Evolutionary conservation across 768 basidiomycete genomes (phyloP), one percentile per base, ranked within the genome.

Genomic region (Phlebiopsis flavidoalba): DNA sequence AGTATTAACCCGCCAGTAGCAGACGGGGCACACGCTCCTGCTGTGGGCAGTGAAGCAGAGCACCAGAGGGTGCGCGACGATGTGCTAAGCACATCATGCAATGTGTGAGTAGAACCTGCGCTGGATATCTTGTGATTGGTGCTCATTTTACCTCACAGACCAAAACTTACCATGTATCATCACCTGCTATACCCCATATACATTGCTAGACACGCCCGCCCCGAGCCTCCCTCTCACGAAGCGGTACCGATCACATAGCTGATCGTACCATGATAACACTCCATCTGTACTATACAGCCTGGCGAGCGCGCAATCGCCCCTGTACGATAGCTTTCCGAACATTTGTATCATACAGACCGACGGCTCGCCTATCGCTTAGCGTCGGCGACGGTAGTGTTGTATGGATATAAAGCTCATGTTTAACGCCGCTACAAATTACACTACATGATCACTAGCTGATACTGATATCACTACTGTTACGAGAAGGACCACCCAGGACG

Each of bases 21-120:
- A 26, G 61, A 62, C 45, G 57, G 61, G 22, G 50, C 61, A n/a
- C 61, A 62, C 19, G 61, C 53, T n/a, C 35, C 57, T 62, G 5
- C 56, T 58, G 15, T 62, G 61, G 61, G 61, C 61, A 3, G 57
- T 62, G 8, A 62, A 62, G 45, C 61, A 62, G 46, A 58, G 52
- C 36, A 58, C 61, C 3, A 49, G 57, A 8, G 61, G 61, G 21
- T 62, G 61, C 52, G 52, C 45, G 7, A 33, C 45, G 12, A 35
- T 36, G 21, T 62, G 61, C 57, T 62, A 26, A 36, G 52, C 52
- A 35, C n/a, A 36, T 35, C 8, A 43, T 31, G 26, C 26, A 31
- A 31, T 31, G 26, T 31, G 26, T 31, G 26, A 31, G 26, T 31
- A 31, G 26, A 31, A 31, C 26, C 26, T 6, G 26, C 26, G 6